Percentiles rank a stretch among this genome's conserved stretches.
Conservation (phyloP, 179 eudicot species). For the Silene coronaria region DNA sequence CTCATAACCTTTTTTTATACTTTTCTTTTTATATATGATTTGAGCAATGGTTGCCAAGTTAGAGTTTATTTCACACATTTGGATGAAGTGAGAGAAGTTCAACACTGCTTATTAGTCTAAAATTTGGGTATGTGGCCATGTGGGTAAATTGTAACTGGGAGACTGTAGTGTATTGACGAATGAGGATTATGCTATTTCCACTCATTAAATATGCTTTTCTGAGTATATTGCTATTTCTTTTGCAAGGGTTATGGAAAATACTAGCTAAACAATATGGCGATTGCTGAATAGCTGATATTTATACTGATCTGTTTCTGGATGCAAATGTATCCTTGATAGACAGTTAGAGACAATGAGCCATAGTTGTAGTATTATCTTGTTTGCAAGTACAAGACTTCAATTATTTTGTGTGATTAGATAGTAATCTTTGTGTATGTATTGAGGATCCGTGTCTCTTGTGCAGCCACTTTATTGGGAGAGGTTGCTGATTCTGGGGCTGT, state of each 20-base stretch:
- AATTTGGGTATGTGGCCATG: background rate
- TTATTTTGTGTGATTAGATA: slow-evolving; percentile 10
- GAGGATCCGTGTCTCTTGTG: slow-evolving; percentile 15
- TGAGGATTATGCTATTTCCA: background rate
- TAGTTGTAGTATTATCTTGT: slow-evolving; percentile 6
- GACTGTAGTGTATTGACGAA: background rate
- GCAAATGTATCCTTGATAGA: background rate
- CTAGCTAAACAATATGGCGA: background rate
- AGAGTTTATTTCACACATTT: too few species aligned
- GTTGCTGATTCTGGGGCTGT: slow-evolving; percentile 72
- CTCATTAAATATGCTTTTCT: too few species aligned
- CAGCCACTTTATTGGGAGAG: slow-evolving; percentile 64
- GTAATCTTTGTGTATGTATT: slow-evolving; percentile 8
- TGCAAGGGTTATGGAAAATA: background rate
- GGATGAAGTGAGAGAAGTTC: background rate
- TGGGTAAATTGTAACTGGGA: background rate
- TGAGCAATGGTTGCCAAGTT: background rate
- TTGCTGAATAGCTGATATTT: background rate
- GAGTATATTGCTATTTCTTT: background rate
- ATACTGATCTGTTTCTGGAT: slow-evolving; percentile 2
- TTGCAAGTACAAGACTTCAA: background rate
- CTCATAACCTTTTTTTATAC: background rate
- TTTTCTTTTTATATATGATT: background rate
- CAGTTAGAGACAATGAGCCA: background rate
- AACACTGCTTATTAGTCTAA: background rate